These are phyloP conservation scores for Crithidia bombi DNA, from an alignment of 208 protist species.

Conservation along the genomic window DNA sequence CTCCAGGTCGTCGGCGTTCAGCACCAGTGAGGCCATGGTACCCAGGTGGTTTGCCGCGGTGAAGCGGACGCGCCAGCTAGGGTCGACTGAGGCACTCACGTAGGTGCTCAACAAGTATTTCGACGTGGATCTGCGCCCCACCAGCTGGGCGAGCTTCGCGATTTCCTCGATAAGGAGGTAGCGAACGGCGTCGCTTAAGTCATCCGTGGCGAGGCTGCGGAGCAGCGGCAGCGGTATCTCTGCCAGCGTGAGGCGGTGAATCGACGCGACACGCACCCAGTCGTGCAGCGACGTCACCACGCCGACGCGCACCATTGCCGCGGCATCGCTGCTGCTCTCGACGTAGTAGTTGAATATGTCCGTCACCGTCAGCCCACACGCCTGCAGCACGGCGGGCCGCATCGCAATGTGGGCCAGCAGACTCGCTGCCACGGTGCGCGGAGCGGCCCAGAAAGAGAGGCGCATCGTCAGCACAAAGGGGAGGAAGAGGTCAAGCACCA, in stretches of 20 bases:
- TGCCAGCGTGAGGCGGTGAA: slow-evolving; percentile 47
- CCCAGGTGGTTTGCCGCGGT: slow-evolving; percentile 56
- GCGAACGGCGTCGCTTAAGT: slow-evolving; percentile 76
- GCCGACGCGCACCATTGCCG: slow-evolving; percentile 57
- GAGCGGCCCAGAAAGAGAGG: slow-evolving; percentile 68
- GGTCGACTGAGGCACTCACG: slow-evolving; percentile 49
- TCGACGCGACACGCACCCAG: slow-evolving; percentile 66
- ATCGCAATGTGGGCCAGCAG: slow-evolving; percentile 61
- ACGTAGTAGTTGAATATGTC: slow-evolving; percentile 74
- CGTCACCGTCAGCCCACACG: slow-evolving; percentile 48
- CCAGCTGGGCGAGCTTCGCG: slow-evolving; percentile 46
- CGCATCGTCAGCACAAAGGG: slow-evolving; percentile 71
- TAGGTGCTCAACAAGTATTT: slow-evolving; percentile 63
- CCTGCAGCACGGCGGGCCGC: slow-evolving; percentile 45
- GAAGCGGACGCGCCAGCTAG: slow-evolving; percentile 84
- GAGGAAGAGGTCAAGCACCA: slow-evolving; percentile 51
- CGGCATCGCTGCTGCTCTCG: slow-evolving; percentile 58
- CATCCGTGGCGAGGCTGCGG: slow-evolving; percentile 58
- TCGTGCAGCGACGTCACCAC: slow-evolving; percentile 57
- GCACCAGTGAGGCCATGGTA: slow-evolving; percentile 45
- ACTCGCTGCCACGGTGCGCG: slow-evolving; percentile 67
- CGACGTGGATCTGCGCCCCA: slow-evolving; percentile 52
- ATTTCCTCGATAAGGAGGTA: slow-evolving; percentile 63
- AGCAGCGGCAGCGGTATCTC: slow-evolving; percentile 75
- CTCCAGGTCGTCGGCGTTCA: slow-evolving; percentile 52